Conservation (phyloP, 78 protist genomes). For the Polysphondylium violaceum region DNA sequence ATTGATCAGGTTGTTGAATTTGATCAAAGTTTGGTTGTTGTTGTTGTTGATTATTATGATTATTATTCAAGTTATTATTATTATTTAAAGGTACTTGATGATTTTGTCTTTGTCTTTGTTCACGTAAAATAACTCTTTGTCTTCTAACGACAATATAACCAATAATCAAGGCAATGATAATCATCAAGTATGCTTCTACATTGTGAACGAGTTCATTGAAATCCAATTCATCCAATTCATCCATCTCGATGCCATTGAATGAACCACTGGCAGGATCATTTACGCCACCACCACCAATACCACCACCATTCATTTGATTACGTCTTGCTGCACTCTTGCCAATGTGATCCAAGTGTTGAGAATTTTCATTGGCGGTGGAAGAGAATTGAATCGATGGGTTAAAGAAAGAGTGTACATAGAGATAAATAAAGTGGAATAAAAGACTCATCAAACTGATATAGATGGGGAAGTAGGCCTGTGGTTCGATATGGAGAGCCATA, state of each 20-base stretch:
- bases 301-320: neutral
- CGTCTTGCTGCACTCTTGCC: too few relatives aligned
- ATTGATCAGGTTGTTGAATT: neutral
- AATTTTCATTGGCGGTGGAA: neutral
- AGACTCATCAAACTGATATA: constrained; percentile 77
- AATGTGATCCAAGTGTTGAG: neutral
- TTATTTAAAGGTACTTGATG: too few relatives aligned
- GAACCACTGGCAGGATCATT: neutral
- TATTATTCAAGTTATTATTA: too few relatives aligned
- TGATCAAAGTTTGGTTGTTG: neutral
- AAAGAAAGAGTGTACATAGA: constrained; percentile 18
- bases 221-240: neutral
- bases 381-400: constrained; percentile 16
- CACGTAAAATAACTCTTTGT: constrained; percentile 42
- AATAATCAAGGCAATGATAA: constrained; percentile 14
- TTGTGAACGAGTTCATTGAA: neutral
- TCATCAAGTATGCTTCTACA: constrained; percentile 26
- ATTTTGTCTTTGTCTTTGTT: constrained; percentile 22
- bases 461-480: constrained; percentile 83
- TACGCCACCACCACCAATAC: neutral
- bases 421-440: constrained; percentile 35
- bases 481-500: constrained; percentile 54
- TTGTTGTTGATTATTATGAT: constrained; percentile 13
- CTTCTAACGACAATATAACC: constrained; percentile 57
- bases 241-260: neutral